Base-by-base conservation (phyloP, 345 rosid species). In the Camelina sativa region DNA sequence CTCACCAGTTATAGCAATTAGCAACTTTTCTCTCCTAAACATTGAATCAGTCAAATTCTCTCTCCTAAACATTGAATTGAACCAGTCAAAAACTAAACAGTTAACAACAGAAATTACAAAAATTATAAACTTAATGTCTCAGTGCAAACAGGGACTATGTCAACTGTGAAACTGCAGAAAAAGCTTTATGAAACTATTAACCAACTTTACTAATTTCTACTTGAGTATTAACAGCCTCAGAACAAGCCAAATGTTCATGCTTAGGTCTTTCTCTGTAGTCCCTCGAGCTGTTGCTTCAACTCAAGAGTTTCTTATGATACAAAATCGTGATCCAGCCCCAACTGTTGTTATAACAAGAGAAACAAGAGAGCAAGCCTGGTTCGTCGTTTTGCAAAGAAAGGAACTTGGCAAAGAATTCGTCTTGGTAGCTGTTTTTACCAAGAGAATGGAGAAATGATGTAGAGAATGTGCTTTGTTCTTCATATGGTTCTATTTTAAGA, bases 401-500 rank as follows among this genome's bases (percentile, higher is more conserved):
- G 28, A 59, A 67, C 47, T 61, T 62, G 70, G 20, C 58, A 69
- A 62, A 53, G 71, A 35, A 54, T 62, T 54, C 37, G 41, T 34
- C 47, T 59, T 63, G 43, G 12, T 61, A 25, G 72, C 67, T 72
- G 47, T 11, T 44, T 50, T 43, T 64, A 64, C 23, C 64, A 34
- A 55, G 23, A 47, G 51, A 43, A 37, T 37, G 71, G 34, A 25
- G 34, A 28, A 64, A 0, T 71, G 59, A 17, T 40, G 38, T 1
- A 34, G 37, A 9, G 37, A 48, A 19, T 47, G 17, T 59, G 25
- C 8, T 15, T 61, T 34, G 40, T 46, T 46, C 52, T 43, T 56
- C 16, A 57, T 19, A 16, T 44, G 38, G 8, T 50, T 9, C 11
- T 30, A 34, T 1, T 54, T 72, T 80, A 90, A 28, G 90, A 82